phyloP scores from a whole-genome alignment of 768 basidiomycete genomes.

The Rhodotorula toruloides region DNA sequence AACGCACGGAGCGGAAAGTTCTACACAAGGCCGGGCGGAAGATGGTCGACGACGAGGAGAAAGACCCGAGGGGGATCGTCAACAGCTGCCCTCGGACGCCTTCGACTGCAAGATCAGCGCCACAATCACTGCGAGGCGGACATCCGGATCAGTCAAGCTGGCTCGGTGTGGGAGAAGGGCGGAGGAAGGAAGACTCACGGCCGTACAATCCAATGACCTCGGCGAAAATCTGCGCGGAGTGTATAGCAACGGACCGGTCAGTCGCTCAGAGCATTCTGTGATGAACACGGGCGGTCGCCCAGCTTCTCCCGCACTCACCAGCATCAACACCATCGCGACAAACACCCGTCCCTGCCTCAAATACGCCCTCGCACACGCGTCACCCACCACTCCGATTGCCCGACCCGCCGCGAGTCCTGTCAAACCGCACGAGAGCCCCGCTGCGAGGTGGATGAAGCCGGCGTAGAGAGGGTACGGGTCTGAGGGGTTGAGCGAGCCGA shows the following conservation, averaged over 20 bases:
- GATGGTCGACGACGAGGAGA: too few relatives aligned
- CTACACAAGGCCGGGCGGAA: too few relatives aligned
- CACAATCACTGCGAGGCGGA: too few relatives aligned
- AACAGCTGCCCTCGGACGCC: too few relatives aligned
- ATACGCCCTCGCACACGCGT: constrained; percentile 90
- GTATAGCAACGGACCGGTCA: not conserved
- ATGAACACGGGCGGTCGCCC: too few relatives aligned
- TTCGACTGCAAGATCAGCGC: too few relatives aligned
- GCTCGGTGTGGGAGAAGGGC: too few relatives aligned
- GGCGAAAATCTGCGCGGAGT: constrained; percentile 55
- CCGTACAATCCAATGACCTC: constrained; percentile 88
- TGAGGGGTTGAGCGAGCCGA: constrained; percentile 51
- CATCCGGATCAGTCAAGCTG: too few relatives aligned
- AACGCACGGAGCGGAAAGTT: too few relatives aligned
- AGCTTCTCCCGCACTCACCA: constrained; percentile 54
- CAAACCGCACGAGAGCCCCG: constrained; percentile 81
- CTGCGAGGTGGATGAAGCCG: constrained; percentile 86
- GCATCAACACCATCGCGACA: constrained; percentile 91
- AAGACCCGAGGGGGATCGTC: too few relatives aligned
- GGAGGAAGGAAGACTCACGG: not conserved
- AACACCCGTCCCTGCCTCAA: constrained; percentile 85
- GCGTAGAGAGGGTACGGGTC: constrained; percentile 37
- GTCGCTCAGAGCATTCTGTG: too few relatives aligned
- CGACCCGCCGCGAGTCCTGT: constrained; percentile 91
- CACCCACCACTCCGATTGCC: constrained; percentile 89